These are phyloP conservation scores for Cladosporium oxysporum DNA, from an alignment of 2,329 filamentous ascomycete species.

Conservation along the genomic window DNA sequence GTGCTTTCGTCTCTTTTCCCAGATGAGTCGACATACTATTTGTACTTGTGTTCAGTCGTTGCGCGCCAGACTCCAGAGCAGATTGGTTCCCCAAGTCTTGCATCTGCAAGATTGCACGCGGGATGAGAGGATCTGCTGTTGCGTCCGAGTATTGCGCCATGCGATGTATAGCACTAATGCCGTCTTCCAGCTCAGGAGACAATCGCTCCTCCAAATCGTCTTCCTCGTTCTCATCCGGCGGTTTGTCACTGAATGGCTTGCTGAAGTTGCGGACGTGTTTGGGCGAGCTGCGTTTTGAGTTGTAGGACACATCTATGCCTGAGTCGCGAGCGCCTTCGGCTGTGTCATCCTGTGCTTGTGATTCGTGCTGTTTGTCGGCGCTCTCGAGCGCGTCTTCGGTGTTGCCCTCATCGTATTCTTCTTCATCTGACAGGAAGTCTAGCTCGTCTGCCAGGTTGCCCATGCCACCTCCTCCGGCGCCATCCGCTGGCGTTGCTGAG, in stretches of 20 bases:
- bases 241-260: conserved; percentile 31
- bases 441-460: conserved; percentile 82
- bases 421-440: conserved; percentile 46
- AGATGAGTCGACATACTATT: conserved; percentile 67
- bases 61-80: conserved; percentile 36
- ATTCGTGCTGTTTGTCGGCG: conserved; percentile 8
- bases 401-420: conserved; percentile 33
- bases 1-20: conserved; percentile 70
- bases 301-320: conserved; percentile 46
- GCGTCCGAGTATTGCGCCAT: conserved; percentile 35
- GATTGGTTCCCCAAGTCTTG: conserved; percentile 40
- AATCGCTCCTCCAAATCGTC: conserved; percentile 58
- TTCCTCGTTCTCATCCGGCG: conserved; percentile 27
- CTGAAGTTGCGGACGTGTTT: conserved; percentile 36
- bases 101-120: conserved; percentile 34
- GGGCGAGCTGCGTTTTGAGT: conserved; percentile 20
- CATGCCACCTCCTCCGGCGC: conserved; percentile 54
- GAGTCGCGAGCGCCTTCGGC: conserved; percentile 46
- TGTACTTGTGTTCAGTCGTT: conserved; percentile 38
- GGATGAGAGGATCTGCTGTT: conserved; percentile 36
- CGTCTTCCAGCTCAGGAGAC: conserved; percentile 38
- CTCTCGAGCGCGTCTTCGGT: conserved; percentile 26
- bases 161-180: conserved; percentile 36
- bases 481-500: conserved; percentile 42
- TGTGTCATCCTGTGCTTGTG: conserved; percentile 21